Evolutionary conservation across 768 basidiomycete species (phyloP), one percentile per base, ranked within the genome.

Genomic region (Mrakia hoshinonis): DNA sequence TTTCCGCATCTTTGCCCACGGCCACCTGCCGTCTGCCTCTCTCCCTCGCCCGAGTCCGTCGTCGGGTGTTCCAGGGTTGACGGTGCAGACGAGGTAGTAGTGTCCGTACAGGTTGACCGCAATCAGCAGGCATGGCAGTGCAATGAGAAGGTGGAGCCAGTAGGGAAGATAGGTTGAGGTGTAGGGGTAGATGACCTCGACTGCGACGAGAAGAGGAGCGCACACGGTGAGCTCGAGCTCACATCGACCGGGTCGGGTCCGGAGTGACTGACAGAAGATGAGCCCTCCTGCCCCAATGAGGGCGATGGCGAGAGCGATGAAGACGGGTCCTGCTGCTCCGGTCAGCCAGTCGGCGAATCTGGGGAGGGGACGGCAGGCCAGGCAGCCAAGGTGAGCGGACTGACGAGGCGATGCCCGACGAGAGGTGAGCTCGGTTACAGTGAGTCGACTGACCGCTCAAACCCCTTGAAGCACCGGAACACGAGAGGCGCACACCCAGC

Each of bases 291-390:
- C 76, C 13, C 83, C 80, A 20, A 93, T 87, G 34, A 98, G 83
- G 9, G 86, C 76, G 68, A 88, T 82, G 4, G 92, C 94, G n/a
- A 95, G 81, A 0, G 81, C 84, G 48, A 98, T 86, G 78, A 98
- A 98, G 76, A 89, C 85, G 0, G 93, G 95, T 0, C 95, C 95
- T 38, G 91, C 93, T 66, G 90, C 89, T 67, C 93, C 92, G 0
- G 92, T 96, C 48, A 95, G 76, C 74, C 84, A 82, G 79, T 96
- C 91, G 6, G 85, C 94, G 36, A 54, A 72, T 31, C 70, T 71
- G 47, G 22, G 54, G n/a, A 5, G 34, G 15, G 13, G 43, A 3
- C 46, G 29, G 31, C 13, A 12, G 22, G 49, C n/a, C n/a, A n/a
- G n/a, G n/a, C n/a, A n/a, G n/a, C n/a, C n/a, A 47, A 29, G 4